Base-by-base conservation (phyloP, 352 stramenopile species). In the Lagenidium sp. region DNA sequence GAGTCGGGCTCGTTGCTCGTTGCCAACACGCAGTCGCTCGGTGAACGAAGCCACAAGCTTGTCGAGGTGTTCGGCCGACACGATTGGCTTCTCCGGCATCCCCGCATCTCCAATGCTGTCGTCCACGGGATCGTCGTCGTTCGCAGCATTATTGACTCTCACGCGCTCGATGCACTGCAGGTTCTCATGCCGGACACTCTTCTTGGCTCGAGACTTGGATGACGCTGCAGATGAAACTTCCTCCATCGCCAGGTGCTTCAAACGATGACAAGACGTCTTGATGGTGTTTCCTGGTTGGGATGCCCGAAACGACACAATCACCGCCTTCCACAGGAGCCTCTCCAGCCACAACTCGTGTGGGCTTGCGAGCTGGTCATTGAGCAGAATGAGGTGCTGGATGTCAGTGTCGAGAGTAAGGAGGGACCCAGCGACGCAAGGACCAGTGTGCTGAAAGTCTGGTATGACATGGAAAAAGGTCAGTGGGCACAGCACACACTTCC, bases 161-260 rank as follows among this genome's bases (percentile, higher is more conserved):
- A 75, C 75, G n/a, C 68, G 75, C 44, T 87, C 69, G 41, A 87
- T 84, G 34, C 62, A 82, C 20, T 51, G 50, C 26, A 77, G 63
- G 31, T 31, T n/a, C n/a, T n/a, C n/a, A n/a, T n/a, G n/a, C n/a
- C 19, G 11, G 31, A n/a, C 15, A 64, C 59, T 36, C 62, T 39
- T 7, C 20, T 18, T 12, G 20, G 28, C 8, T 18, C 7, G 34
- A n/a, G 34, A 8, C 6, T 11, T 18, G 34, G 11, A 21, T 39
- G 13, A 12, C 11, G 20, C 13, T 39, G 28, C 6, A 39, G 13
- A 12, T 7, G 34, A 39, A 39, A 11, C 34, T 12, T 8, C 8
- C 11, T 12, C 34, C 6, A 24, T 20, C 13, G 13, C 36, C 3
- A 41, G 44, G 18, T 45, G 31, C 40, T 59, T 59, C 13, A 59